These are phyloP conservation scores for Bruguiera gymnorhiza DNA, from an alignment of 345 rosid species.

Conservation along the genomic window DNA sequence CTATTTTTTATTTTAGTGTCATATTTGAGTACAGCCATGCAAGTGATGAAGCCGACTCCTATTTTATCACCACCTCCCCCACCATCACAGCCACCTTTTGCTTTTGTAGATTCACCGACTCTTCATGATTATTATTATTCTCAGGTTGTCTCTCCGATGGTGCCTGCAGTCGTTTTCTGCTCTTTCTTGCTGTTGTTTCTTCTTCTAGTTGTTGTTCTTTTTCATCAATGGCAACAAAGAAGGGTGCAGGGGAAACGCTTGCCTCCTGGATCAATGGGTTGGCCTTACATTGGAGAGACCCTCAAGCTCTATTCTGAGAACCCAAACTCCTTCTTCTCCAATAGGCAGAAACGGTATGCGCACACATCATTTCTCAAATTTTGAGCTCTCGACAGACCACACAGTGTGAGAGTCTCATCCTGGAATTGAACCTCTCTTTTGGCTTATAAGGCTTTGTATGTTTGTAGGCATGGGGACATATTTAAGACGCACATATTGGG, in stretches of 20 bases:
- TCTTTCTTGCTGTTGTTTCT: conserved; percentile 21
- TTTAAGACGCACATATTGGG: conserved; percentile 91
- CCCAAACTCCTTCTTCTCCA: conserved; percentile 81
- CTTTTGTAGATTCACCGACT: neutral
- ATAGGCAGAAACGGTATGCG: conserved; percentile 59
- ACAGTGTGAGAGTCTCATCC: too few relatives aligned
- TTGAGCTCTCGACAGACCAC: neutral
- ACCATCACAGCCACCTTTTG: neutral
- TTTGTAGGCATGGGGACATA: conserved; percentile 66
- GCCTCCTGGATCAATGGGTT: conserved; percentile 95
- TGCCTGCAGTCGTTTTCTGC: neutral
- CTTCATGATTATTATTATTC: neutral
- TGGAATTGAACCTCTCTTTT: neutral
- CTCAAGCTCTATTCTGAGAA: conserved; percentile 77
- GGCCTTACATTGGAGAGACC: conserved; percentile 95
- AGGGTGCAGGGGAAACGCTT: conserved; percentile 23
- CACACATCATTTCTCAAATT: neutral
- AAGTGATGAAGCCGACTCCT: neutral
- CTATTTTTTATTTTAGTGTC: neutral
- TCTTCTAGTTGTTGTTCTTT: conserved; percentile 1
- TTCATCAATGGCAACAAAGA: conserved; percentile 37
- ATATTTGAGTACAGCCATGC: conserved; percentile 31
- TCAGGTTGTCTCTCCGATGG: conserved; percentile 14
- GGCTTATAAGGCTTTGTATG: neutral
- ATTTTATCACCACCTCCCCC: neutral